Evolutionary conservation across 805 yeast genomes (phyloP).

Genomic region (Spathaspora passalidarum): DNA sequence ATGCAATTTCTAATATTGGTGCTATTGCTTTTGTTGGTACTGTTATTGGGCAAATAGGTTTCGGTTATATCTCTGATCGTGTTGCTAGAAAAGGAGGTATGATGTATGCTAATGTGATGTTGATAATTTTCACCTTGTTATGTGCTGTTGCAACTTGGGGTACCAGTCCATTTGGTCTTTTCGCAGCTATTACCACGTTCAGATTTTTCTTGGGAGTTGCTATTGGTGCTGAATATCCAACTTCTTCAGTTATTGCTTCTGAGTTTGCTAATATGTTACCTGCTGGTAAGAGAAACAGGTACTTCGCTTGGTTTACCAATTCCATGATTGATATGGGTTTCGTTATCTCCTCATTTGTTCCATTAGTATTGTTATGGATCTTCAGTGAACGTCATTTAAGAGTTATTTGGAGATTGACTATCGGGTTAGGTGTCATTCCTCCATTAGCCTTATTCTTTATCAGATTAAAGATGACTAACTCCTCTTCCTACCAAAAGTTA

Average conservation of each 20-base stretch:
- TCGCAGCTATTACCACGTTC: constrained; percentile 79
- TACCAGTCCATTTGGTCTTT: constrained; percentile 65
- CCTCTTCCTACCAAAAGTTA: constrained; percentile 65
- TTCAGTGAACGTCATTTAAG: constrained; percentile 66
- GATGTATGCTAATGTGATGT: constrained; percentile 71
- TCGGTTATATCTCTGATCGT: constrained; percentile 80
- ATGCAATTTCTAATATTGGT: constrained; percentile 75
- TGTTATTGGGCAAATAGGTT: constrained; percentile 77
- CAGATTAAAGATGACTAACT: constrained; percentile 74
- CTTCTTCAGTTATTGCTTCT: constrained; percentile 90
- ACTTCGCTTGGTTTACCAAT: constrained; percentile 86
- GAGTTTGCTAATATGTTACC: constrained; percentile 81
- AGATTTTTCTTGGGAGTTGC: constrained; percentile 88
- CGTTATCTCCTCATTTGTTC: constrained; percentile 79
- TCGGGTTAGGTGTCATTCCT: constrained; percentile 88
- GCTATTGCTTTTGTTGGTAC: constrained; percentile 92
- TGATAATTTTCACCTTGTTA: constrained; percentile 74
- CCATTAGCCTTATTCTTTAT: constrained; percentile 75
- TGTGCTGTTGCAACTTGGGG: constrained; percentile 87
- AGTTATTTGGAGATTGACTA: constrained; percentile 87
- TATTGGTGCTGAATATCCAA: constrained; percentile 93
- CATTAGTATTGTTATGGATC: constrained; percentile 82
- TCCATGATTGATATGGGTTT: constrained; percentile 82
- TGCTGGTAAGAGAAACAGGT: constrained; percentile 80
- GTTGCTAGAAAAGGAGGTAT: constrained; percentile 80